Base-by-base conservation (phyloP, 305 asterid species). In the Fraxinus paxiana region DNA sequence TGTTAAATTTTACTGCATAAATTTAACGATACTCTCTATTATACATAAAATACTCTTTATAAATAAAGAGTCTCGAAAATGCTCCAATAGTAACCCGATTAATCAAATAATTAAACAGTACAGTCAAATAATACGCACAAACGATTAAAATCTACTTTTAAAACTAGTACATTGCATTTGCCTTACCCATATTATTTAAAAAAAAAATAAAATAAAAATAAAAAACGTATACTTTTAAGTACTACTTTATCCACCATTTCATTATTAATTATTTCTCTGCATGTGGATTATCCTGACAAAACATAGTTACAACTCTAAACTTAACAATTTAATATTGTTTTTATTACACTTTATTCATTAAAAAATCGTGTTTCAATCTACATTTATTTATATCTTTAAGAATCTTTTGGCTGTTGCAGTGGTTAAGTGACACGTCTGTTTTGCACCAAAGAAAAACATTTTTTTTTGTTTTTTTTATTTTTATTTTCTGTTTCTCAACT, bases 391-490 rank as follows among this genome's bases (percentile, higher is more conserved):
- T 65, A 63, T 69, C 7, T 26, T 51, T 51, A 51, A 51, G 24
- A n/a, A 5, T 51, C 79, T 76, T 78, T 48, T 26, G 31, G 59
- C 35, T 41, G 76, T 31, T 51, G 48, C 72, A 26, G 56, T 72
- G 30, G 48, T 59, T 28, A 30, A 69, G 37, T 15, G 20, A 37
- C 13, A 75, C 79, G 83, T 82, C 38, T 8, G 24, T 3, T n/a
- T 56, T 18, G 51, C 76, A 69, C 83, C 82, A 51, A 76, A 75
- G 76, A 76, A 76, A 79, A 76, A 65, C 41, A 51, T 75, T 26
- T 54, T 63, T 43, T 74, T 43, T 73, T 20, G 30, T 28, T 3
- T 28, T 28, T 28, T 28, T 28, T 28, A 28, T 54, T 63, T 43
- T 74, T 13, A 35, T 6, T 48, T 37, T 75, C 17, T 43, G 17